Evolutionary conservation across 306 rosid species (phyloP), one percentile per base, ranked within the genome.

Genomic region (Trifolium repens): DNA sequence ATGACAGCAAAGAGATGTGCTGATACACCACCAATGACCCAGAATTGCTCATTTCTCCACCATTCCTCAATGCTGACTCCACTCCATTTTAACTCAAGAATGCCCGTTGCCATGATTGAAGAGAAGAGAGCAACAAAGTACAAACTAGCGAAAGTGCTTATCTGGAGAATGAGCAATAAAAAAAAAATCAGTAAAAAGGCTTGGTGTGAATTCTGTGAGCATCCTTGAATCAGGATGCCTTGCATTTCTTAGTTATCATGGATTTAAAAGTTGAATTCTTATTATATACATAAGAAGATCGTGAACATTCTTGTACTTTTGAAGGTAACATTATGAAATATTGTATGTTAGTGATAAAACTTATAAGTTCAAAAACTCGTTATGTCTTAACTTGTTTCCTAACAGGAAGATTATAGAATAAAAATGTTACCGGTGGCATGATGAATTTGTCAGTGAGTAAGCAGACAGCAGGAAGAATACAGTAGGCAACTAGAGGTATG

Each of bases 1-100:
- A 94, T 79, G 60, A 94, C 94, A 57, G 98, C 98, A 73, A 89
- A 91, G 43, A 94, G 87, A 15, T 91, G 93, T 64, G 96, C 97
- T 59, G 98, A 90, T 27, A 94, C 92, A 81, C 98, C 94, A 42
- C 97, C 98, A 76, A 94, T 94, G 79, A 94, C 98, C 97, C 97
- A 94, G 77, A 94, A 94, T 78, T 94, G 98, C 86, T 94, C 99
- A 69, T 92, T 94, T 85, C 99, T 94, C 99, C 99, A 94, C 99
- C 97, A 90, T 80, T 94, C 98, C 76, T 94, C 98, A 17, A 94
- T 94, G 90, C 96, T 90, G 39, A 94, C 98, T 75, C 96, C 97
- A 79, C 97, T 91, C 98, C 98, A 94, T 85, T 88, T 91, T 79
- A 94, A 85, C 88, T 94, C 99, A 53, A 94, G 96, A 78, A 94